Evolutionary conservation across 2,329 filamentous ascomycete genomes (phyloP), one percentile per base, ranked within the genome.

Genomic region (Ambrosiella beaveri): DNA sequence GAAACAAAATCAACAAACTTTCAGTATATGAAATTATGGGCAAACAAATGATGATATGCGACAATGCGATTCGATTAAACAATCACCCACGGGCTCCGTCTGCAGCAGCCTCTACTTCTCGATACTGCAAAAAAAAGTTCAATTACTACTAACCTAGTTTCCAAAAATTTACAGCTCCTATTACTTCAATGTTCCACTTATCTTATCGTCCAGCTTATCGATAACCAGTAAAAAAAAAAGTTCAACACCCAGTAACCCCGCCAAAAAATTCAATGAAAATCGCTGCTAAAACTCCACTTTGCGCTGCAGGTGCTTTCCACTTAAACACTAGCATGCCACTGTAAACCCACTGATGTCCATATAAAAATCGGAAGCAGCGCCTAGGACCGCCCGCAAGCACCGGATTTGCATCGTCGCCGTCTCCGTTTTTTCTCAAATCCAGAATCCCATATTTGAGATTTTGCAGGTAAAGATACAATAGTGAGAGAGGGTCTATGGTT

Each of bases 191-290:
- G 19, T 19, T 41, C 41, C 19, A 19, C 52, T 54, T 41, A 54
- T 54, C 52, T 54, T 54, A 54, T 54, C 6, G 36, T 19, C 55
- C 47, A 59, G 54, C 59, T 61, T 62, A 62, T 62, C 61, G 56
- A 57, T 55, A 37, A 47, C 15, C 6, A 47, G 61, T 45, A 59
- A 65, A 67, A 64, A 64, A 62, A 66, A 66, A 66, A 66, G 64
- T 64, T 54, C 35, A 12, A 47, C 47, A 59, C 52, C 7, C 54
- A n/a, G 45, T n/a, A 54, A 56, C 59, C 56, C 52, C 60, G 55
- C 58, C 56, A 61, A 56, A 59, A 61, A 49, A 15, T 45, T 13
- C 38, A 51, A 7, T 45, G 44, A 39, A 49, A 56, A 56, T 50
- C 27, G 36, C 52, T 53, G 15, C 27, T 38, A 60, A 56, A 57